Evolutionary conservation across 2,329 filamentous ascomycete species (phyloP).

Genomic region (Penicillium psychrosexuale): DNA sequence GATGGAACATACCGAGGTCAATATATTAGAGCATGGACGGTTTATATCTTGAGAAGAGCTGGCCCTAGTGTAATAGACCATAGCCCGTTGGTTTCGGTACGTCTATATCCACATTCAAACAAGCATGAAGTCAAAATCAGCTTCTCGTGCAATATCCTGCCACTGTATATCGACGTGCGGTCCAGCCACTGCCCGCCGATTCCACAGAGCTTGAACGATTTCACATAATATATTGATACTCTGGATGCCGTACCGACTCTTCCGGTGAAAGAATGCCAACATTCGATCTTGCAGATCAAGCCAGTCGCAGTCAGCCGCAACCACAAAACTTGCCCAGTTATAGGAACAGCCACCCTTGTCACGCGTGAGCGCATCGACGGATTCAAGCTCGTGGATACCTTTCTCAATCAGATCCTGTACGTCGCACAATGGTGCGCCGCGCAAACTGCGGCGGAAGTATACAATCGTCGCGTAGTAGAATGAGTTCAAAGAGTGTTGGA

Average conservation of each 20-base stretch:
- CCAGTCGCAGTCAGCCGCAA: conserved; percentile 35
- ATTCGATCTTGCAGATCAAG: conserved; percentile 29
- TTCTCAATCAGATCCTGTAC: conserved; percentile 34
- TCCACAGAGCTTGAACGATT: conserved; percentile 34
- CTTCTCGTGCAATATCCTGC: conserved; percentile 34
- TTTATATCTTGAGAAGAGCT: neutral
- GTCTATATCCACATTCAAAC: conserved; percentile 13
- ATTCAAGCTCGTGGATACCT: conserved; percentile 33
- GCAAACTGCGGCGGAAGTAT: conserved; percentile 36
- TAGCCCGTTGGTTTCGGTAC: neutral
- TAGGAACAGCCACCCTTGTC: conserved; percentile 34
- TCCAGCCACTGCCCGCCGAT: conserved; percentile 17
- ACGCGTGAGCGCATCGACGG: conserved; percentile 28
- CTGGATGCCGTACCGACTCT: conserved; percentile 36
- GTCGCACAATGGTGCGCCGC: conserved; percentile 18
- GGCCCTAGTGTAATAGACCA: neutral
- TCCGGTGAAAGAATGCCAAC: conserved; percentile 30
- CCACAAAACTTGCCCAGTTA: conserved; percentile 37
- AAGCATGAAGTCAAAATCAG: conserved; percentile 36
- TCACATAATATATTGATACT: conserved; percentile 34
- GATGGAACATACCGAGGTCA: neutral
- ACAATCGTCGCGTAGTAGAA: conserved; percentile 39
- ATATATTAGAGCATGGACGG: neutral
- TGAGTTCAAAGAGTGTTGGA: conserved; percentile 30
- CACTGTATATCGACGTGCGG: conserved; percentile 26